Conservation (phyloP, 2,329 filamentous ascomycete species). For the Neofusicoccum kwambonambiense region DNA sequence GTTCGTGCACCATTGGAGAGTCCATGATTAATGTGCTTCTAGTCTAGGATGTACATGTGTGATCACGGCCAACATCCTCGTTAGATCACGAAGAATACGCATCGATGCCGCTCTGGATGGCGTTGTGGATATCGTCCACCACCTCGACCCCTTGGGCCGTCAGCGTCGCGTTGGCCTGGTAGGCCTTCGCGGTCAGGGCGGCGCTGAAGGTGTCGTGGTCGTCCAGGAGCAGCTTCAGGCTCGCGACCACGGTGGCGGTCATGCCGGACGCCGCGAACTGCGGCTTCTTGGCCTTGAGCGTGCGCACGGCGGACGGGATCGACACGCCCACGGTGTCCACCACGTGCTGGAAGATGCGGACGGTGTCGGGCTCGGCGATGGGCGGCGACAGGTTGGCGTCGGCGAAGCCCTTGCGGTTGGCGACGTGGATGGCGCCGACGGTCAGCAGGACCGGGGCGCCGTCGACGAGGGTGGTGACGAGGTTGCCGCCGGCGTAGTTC, state of each 20-base stretch:
- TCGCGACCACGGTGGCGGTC: slow-evolving; percentile 21
- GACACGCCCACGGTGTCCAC: slow-evolving; percentile 22
- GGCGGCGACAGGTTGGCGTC: slow-evolving; percentile 23
- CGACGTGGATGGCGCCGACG: slow-evolving; percentile 21
- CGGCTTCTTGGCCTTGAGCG: slow-evolving; percentile 22
- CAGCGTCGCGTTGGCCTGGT: not conserved
- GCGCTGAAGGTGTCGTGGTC: slow-evolving; percentile 21
- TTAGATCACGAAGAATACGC: slow-evolving; percentile 18
- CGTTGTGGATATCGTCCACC: slow-evolving; percentile 21
- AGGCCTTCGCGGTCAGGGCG: slow-evolving; percentile 16
- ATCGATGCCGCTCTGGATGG: slow-evolving; percentile 21
- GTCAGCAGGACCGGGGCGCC: slow-evolving; percentile 23
- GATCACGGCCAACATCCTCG: not conserved
- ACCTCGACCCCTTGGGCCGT: slow-evolving; percentile 15
- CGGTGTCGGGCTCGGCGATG: slow-evolving; percentile 22
- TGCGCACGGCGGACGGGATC: slow-evolving; percentile 23
- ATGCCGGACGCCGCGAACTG: slow-evolving; percentile 19
- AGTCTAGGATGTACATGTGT: no score
- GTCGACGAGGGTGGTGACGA: slow-evolving; percentile 16
- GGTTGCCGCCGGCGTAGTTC: slow-evolving; percentile 18
- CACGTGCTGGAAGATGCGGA: slow-evolving; percentile 22
- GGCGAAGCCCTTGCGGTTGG: slow-evolving; percentile 24
- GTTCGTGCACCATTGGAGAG: no score
- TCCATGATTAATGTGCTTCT: no score
- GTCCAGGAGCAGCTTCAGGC: slow-evolving; percentile 22